Conservation (phyloP, 306 rosid genomes). For the Corylus heterophylla region DNA sequence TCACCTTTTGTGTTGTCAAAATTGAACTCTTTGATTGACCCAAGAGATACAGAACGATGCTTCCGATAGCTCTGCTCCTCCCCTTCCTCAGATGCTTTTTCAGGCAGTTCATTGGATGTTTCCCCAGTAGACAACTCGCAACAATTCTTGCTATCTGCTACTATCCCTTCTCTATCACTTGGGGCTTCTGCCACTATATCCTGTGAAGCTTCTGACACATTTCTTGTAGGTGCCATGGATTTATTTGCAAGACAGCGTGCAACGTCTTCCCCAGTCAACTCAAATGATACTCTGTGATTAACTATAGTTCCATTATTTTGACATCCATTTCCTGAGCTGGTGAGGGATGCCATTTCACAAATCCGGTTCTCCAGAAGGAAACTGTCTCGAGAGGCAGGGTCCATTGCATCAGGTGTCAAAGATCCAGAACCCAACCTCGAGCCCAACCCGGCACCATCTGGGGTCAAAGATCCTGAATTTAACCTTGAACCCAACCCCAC, state of each 20-base stretch:
- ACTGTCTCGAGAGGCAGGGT: constrained; percentile 45
- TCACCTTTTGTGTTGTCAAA: constrained; percentile 78
- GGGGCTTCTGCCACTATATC: constrained; percentile 47
- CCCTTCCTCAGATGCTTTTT: constrained; percentile 41
- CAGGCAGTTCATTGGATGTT: constrained; percentile 39
- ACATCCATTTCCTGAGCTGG: constrained; percentile 54
- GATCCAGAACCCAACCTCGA: constrained; percentile 66
- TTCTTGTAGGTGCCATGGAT: constrained; percentile 45
- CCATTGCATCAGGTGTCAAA: constrained; percentile 62
- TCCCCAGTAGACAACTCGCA: constrained; percentile 36
- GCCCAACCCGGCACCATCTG: constrained; percentile 74
- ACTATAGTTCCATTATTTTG: constrained; percentile 46
- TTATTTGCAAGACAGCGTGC: constrained; percentile 87
- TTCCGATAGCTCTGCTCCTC: constrained; percentile 58
- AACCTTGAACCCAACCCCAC: constrained; percentile 64
- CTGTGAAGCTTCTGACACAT: constrained; percentile 52
- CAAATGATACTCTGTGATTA: constrained; percentile 91
- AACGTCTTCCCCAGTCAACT: constrained; percentile 91
- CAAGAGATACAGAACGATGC: constrained; percentile 61
- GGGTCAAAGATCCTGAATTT: constrained; percentile 87
- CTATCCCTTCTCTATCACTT: constrained; percentile 39
- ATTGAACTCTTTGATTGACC: constrained; percentile 81
- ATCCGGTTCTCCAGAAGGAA: constrained; percentile 44
- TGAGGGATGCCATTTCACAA: constrained; percentile 53
- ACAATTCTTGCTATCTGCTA: constrained; percentile 31